Base-by-base conservation (phyloP, 108 stramenopile genomes). In the Aurantiochytrium sp. region DNA sequence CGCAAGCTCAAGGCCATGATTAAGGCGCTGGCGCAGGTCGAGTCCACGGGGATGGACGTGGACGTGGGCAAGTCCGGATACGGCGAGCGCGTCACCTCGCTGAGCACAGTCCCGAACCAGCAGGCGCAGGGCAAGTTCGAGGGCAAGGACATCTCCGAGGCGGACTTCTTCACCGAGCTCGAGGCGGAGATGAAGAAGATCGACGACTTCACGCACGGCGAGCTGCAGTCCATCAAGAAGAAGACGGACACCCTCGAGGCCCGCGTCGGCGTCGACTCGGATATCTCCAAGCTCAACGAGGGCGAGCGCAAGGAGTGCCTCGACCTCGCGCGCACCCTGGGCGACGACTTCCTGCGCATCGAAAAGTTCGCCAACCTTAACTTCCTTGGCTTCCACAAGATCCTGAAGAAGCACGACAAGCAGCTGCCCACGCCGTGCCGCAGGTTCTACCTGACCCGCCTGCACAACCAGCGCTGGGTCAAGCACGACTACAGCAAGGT, bases 401-500 rank as follows among this genome's bases (percentile, higher is more conserved):
- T 98, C 54, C 89, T 98, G 86, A 98, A 98, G 87, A 98, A 98
- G 91, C 98, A 98, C 89, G 98, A 98, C 92, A 96, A 97, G 90
- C 89, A 95, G 68, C 86, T 96, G 21, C 95, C 97, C 22, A 93
- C 94, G 55, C 96, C 96, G 3, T 96, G 96, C 91, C 96, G 96
- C 89, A 88, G 91, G 24, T 97, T 97, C 88, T 97, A 97, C 89
- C 91, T 97, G 50, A 92, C 92, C 36, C 89, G 97, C n/a, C 95
- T 98, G 94, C 97, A 97, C 90, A 93, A 93, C n/a, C 97, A 97
- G 89, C 96, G 95, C 17, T 98, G 98, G 98, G 97, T 97, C 1
- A 87, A 96, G 12, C 97, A 97, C 45, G 97, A 98, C 89, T 97
- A 97, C 88, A 93, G 92, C 41, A 97, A 97, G 88, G 93, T 97